Evolutionary conservation across 2,329 filamentous ascomycete genomes (phyloP).

Genomic region (Hortaea sp.): DNA sequence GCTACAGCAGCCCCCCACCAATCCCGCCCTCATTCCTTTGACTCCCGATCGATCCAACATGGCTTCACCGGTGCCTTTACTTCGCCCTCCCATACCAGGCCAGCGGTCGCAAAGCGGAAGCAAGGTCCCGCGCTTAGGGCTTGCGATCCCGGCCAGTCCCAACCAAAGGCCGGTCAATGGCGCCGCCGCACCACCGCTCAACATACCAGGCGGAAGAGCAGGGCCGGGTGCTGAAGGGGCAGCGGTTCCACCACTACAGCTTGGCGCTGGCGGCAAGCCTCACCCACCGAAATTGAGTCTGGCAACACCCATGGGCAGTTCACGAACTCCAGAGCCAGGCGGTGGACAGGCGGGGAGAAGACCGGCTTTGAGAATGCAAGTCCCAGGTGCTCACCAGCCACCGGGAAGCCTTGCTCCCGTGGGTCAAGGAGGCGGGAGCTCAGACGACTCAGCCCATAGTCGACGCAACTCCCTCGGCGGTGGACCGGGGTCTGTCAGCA

Average conservation of each 20-base stretch:
- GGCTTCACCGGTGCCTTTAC: conserved; percentile 68
- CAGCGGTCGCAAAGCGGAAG: conserved; percentile 33
- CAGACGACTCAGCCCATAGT: conserved; percentile 64
- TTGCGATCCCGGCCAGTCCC: conserved; percentile 82
- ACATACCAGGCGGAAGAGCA: conserved; percentile 6
- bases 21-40: conserved; percentile 5
- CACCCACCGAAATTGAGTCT: conserved; percentile 71
- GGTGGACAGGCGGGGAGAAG: conserved; percentile 39
- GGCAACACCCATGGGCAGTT: conserved; percentile 79
- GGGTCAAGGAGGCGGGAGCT: conserved; percentile 56
- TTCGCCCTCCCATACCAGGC: conserved; percentile 69
- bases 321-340: conserved; percentile 47
- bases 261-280: conserved; percentile 39
- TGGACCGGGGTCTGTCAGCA: conserved; percentile 68
- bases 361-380: conserved; percentile 42
- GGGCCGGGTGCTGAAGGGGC: conserved; percentile 4
- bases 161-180: conserved; percentile 62
- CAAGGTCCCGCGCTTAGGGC: conserved; percentile 61
- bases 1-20: conserved; percentile 9
- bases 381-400: conserved; percentile 40
- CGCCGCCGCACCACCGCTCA: conserved; percentile 25
- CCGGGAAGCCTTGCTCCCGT: conserved; percentile 33
- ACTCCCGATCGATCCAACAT: conserved; percentile 40
- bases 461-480: conserved; percentile 79
- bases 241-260: conserved; percentile 25